Base-by-base conservation (phyloP, 2,329 filamentous ascomycete species). In the Pseudogymnoascus sp. region DNA sequence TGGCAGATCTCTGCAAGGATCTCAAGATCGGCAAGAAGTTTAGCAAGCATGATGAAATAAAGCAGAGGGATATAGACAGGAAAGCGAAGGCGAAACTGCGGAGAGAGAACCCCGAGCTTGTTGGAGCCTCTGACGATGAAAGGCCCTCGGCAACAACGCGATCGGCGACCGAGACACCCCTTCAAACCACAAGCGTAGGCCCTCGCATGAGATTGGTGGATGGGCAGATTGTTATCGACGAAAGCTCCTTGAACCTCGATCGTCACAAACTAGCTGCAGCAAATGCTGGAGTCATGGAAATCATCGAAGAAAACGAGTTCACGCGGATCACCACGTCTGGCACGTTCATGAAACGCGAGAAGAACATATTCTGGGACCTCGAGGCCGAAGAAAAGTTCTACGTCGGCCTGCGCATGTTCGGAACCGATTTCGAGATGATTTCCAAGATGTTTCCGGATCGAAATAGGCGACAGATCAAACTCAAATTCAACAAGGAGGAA, bases 401-500 rank as follows among this genome's bases (percentile, higher is more conserved):
- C 78, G 82, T 87, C 28, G 87, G 85, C 0, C 79, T 96, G 1
- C 78, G 81, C 64, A 89, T 88, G 81, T 93, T 91, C 71, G 91
- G 91, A 63, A 93, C 89, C 1, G 90, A 93, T 72, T 96, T 95
- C 72, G 83, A 88, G 73, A 90, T 90, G 76, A 92, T 96, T 69
- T 82, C 84, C 64, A 84, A 85, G 69, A 86, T 92, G 82, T 93
- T 96, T 70, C 84, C 86, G 1, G 82, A 84, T 66, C 86, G 88
- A 70, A 89, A 84, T 65, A 82, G 91, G 16, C 83, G 87, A 34
- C 85, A 90, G 73, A 82, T 95, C 76, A 93, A 93, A 77, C 82
- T 88, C 67, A 95, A 95, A 73, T 95, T 91, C 76, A 89, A 88
- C 70, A 86, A 88, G 65, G 91, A 95, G 75, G 90, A 95, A 75